phyloP scores from a whole-genome alignment of 352 stramenopile species.

The Plasmopara muralis region DNA sequence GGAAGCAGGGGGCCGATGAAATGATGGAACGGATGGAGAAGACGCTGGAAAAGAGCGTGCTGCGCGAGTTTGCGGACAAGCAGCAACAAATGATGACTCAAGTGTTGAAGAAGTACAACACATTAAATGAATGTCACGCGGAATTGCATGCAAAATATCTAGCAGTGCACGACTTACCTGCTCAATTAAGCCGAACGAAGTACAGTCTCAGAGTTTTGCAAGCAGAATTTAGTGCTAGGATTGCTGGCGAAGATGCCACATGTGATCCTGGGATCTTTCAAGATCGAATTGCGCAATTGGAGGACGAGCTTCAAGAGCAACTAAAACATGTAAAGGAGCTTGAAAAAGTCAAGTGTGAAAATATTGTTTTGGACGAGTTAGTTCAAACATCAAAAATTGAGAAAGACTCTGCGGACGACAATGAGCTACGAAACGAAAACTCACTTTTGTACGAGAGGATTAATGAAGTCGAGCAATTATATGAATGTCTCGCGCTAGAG shows the following conservation, averaged over 20 bases:
- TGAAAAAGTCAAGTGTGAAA: slow-evolving; percentile 25
- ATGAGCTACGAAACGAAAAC: slow-evolving; percentile 48
- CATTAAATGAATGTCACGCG: slow-evolving; percentile 35
- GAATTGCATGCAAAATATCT: slow-evolving; percentile 49
- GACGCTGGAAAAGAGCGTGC: slow-evolving; percentile 52
- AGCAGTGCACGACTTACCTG: slow-evolving; percentile 37
- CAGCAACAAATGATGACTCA: slow-evolving; percentile 27
- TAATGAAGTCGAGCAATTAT: slow-evolving; percentile 67
- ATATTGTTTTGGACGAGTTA: slow-evolving; percentile 10
- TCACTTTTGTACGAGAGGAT: slow-evolving; percentile 56
- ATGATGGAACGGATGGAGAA: slow-evolving; percentile 58
- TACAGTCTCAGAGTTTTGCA: slow-evolving; percentile 48
- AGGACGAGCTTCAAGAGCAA: slow-evolving; percentile 40
- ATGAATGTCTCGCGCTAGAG: slow-evolving; percentile 54
- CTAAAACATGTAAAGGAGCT: slow-evolving; percentile 37
- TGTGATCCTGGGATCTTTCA: slow-evolving; percentile 15
- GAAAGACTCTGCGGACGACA: slow-evolving; percentile 7
- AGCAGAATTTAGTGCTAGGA: slow-evolving; percentile 23
- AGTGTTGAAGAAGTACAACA: slow-evolving; percentile 34
- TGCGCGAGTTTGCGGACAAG: slow-evolving; percentile 39
- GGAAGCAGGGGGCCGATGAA: slow-evolving; percentile 69
- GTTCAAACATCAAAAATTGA: neutral
- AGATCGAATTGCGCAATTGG: slow-evolving; percentile 41
- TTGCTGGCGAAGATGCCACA: neutral
- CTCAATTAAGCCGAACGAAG: slow-evolving; percentile 34